phyloP scores from a whole-genome alignment of 2,329 filamentous ascomycete species.

The Cytospora piceicola region DNA sequence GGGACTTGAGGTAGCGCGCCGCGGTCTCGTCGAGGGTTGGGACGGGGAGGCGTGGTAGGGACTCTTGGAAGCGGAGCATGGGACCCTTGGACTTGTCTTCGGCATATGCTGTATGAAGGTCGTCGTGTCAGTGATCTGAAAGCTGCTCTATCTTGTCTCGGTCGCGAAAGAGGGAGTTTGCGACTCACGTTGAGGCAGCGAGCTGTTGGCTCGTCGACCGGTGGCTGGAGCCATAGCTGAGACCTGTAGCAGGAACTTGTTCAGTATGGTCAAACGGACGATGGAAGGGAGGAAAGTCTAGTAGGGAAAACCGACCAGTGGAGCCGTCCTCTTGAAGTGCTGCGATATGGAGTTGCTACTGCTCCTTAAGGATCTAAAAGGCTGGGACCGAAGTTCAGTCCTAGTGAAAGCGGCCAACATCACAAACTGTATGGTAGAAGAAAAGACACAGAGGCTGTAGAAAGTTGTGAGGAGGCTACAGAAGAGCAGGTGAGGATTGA shows the following conservation, averaged over 20 bases:
- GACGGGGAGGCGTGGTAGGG: slow-evolving; percentile 78
- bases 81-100: slow-evolving; percentile 79
- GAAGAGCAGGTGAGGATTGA: slow-evolving; percentile 14
- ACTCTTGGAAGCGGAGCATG: slow-evolving; percentile 85
- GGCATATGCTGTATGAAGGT: slow-evolving; percentile 64
- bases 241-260: slow-evolving; percentile 35
- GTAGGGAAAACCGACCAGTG: slow-evolving; percentile 35
- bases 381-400: slow-evolving; percentile 41
- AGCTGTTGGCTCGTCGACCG: slow-evolving; percentile 59
- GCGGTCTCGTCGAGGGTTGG: slow-evolving; percentile 83
- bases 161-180: slow-evolving; percentile 1
- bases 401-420: slow-evolving; percentile 44
- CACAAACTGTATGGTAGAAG: slow-evolving; percentile 32
- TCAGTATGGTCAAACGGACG: background rate
- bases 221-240: slow-evolving; percentile 56
- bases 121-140: slow-evolving; percentile 22
- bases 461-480: background rate
- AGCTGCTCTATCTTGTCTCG: background rate
- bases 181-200: slow-evolving; percentile 55
- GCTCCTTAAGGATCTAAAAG: slow-evolving; percentile 19
- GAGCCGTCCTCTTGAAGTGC: slow-evolving; percentile 31
- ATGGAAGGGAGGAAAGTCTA: slow-evolving; percentile 11
- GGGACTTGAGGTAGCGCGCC: slow-evolving; percentile 76
- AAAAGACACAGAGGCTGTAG: slow-evolving; percentile 10
- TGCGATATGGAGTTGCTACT: slow-evolving; percentile 32